Evolutionary conservation across 257 asterid genomes (phyloP).

Genomic region (Cinchona pubescens): DNA sequence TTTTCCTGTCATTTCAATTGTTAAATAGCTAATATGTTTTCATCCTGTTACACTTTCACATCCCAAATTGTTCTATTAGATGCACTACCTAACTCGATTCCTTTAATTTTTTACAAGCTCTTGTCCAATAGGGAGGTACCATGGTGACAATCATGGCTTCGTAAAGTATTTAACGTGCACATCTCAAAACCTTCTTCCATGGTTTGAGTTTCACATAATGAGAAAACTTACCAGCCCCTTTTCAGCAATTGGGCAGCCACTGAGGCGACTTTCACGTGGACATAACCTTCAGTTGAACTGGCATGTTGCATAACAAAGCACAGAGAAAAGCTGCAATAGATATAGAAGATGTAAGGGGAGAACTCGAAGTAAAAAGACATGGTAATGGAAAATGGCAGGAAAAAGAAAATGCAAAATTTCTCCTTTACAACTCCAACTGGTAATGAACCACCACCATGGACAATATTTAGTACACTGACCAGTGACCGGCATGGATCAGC

Average conservation of each 20-base stretch:
- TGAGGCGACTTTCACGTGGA: conserved; percentile 72
- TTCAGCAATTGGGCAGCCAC: conserved; percentile 92
- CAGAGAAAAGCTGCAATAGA: conserved; percentile 77
- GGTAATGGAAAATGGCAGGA: neutral
- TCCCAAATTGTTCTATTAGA: neutral
- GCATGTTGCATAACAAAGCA: conserved; percentile 72
- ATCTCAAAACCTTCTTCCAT: neutral
- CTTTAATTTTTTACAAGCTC: neutral
- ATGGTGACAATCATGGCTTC: neutral
- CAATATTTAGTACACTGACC: neutral
- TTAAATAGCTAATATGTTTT: neutral
- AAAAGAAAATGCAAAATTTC: neutral
- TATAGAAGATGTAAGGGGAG: conserved; percentile 9
- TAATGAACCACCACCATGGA: neutral
- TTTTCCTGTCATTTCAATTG: neutral
- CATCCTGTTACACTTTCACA: neutral
- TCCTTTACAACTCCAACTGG: neutral
- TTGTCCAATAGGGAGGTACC: neutral
- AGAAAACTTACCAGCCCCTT: conserved; percentile 84
- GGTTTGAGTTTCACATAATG: conserved; percentile 15
- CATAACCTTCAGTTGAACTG: conserved; percentile 75
- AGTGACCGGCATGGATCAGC: neutral
- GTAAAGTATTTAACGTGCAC: neutral
- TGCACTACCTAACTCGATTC: neutral
- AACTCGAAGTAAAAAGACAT: conserved; percentile 6